Percentiles rank a stretch among this genome's conserved stretches.
phyloP scores from a whole-genome alignment of 352 stramenopile species.

The Pythium aristosporum region DNA sequence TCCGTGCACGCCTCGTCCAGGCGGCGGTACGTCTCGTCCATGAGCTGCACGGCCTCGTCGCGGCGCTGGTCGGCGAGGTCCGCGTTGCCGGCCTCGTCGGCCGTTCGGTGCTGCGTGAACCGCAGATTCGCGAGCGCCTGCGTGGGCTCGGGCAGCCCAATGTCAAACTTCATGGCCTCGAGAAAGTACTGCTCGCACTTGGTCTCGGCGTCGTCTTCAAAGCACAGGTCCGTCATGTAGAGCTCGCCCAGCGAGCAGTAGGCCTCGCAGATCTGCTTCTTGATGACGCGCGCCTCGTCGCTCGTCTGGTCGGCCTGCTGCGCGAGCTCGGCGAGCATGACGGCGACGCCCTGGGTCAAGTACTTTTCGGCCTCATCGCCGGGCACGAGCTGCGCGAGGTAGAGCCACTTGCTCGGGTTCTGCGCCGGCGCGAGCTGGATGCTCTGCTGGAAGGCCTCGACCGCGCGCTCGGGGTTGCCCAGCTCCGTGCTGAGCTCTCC shows the following conservation, averaged over 20 bases:
- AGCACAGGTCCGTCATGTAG: constrained; percentile 97
- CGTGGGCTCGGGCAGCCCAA: constrained; percentile 90
- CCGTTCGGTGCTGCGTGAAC: constrained; percentile 91
- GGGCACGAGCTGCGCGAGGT: constrained; percentile 73
- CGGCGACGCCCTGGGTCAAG: constrained; percentile 65
- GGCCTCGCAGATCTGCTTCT: constrained; percentile 92
- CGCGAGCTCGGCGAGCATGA: constrained; percentile 59
- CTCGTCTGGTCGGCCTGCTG: constrained; percentile 32
- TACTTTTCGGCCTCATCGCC: constrained; percentile 75
- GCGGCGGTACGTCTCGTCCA: constrained; percentile 91
- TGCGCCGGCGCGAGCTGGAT: constrained; percentile 59
- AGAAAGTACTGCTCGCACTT: constrained; percentile 91
- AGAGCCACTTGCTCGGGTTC: constrained; percentile 86
- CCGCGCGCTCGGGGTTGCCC: constrained; percentile 73
- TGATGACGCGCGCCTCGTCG: constrained; percentile 58
- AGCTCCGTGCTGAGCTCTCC: constrained; percentile 84
- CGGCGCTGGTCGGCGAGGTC: constrained; percentile 50
- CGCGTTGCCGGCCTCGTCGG: constrained; percentile 45
- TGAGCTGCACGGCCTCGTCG: constrained; percentile 84
- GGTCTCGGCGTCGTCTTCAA: constrained; percentile 90
- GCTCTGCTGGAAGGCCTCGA: constrained; percentile 71
- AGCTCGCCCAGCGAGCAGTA: constrained; percentile 96
- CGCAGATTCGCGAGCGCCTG: constrained; percentile 95
- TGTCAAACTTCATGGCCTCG: constrained; percentile 89
- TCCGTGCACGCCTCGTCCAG: constrained; percentile 79